Base-by-base conservation (phyloP, 352 stramenopile species). In the Phytophthora pisi region DNA sequence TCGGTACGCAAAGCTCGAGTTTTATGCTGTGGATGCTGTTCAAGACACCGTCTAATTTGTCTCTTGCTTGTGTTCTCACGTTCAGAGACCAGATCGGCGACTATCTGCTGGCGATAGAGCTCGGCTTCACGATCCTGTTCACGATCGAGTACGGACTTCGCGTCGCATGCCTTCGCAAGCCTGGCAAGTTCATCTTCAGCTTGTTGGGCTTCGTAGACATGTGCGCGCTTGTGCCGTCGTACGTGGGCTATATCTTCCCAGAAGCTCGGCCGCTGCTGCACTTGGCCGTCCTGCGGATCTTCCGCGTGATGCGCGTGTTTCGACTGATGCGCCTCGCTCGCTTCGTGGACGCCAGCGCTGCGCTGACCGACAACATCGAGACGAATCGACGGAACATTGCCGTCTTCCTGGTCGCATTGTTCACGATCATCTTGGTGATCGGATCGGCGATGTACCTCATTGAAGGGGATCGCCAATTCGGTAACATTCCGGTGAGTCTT, bases 361-460 rank as follows among this genome's bases (percentile, higher is more conserved):
- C 86, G 1, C 62, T 93, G 24, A 88, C 70, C 18, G 86, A 93
- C 66, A 93, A 90, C 64, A 92, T 94, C 60, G 81, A 92, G 26
- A 72, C 77, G 31, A 94, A 94, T 74, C 90, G 90, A 73, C 77
- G 83, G 5, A 82, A 87, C 45, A 92, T 94, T 47, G 72, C 77
- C 6, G 84, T 94, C 4, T 94, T 94, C 53, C 78, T 94, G 28
- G 82, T 90, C 18, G 84, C 78, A 23, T 59, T 90, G 9, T 91
- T 90, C 50, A 91, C 82, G 1, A 76, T 94, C 36, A 91, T 92
- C 47, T 66, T 92, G 20, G 84, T 94, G 31, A 94, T 94, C 54
- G 86, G 86, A 1, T 92, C 81, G 47, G 82, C 83, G 26, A 94
- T 94, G 82, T 94, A 94, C 30, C 72, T 94, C 20, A 92, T 94